Evolutionary conservation across 192 early-diverging fungal genomes (phyloP).

Genomic region (Allomyces javanicus): DNA sequence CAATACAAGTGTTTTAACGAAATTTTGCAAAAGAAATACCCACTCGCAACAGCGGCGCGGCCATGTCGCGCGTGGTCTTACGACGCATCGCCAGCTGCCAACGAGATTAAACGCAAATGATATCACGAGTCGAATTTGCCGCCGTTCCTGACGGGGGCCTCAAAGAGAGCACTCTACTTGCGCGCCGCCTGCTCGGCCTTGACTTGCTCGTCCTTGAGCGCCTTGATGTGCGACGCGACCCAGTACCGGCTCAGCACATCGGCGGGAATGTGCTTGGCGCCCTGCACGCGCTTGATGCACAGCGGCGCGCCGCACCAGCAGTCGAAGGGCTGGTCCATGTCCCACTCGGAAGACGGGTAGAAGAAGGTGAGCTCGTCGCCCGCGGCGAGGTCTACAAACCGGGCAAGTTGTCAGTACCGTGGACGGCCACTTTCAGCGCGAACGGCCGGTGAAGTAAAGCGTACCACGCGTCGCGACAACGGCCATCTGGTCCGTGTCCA

Average conservation of each 20-base stretch:
- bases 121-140: too few relatives aligned
- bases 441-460: not conserved
- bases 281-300: conserved; percentile 28
- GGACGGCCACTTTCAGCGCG: too few relatives aligned
- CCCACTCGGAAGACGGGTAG: conserved; percentile 43
- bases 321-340: conserved; percentile 38
- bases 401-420: not conserved
- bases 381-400: conserved; percentile 13
- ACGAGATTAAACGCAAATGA: too few relatives aligned
- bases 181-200: too few relatives aligned
- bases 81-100: too few relatives aligned
- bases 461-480: conserved; percentile 15
- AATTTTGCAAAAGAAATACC: too few relatives aligned
- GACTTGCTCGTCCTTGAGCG: conserved; percentile 11
- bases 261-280: conserved; percentile 21
- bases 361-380: conserved; percentile 35
- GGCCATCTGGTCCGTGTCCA: conserved; percentile 20
- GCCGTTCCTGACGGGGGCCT: too few relatives aligned
- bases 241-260: conserved; percentile 19
- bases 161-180: too few relatives aligned
- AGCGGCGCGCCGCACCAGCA: conserved; percentile 30
- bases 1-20: too few relatives aligned
- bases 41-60: too few relatives aligned
- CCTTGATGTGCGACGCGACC: conserved; percentile 23
- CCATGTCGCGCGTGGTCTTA: too few relatives aligned